Percentiles rank a stretch among this genome's conserved stretches.
Evolutionary conservation across 257 asterid species (phyloP).

Genomic region (Nicotiana noctiflora): DNA sequence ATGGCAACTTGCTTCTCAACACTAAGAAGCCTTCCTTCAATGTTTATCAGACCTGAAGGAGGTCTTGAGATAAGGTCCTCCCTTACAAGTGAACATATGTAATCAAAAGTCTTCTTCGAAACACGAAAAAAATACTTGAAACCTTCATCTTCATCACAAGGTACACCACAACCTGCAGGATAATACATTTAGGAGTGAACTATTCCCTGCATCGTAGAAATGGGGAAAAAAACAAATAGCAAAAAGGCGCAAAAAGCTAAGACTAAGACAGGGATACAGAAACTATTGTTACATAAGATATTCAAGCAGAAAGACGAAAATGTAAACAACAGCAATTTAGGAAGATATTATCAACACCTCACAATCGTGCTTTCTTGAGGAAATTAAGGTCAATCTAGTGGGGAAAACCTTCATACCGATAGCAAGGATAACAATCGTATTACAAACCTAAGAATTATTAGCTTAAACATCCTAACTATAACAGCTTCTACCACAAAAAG

Average conservation of each 20-base stretch:
- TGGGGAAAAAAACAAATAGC: background rate
- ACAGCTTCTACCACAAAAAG: background rate
- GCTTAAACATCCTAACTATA: background rate
- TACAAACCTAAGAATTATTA: background rate
- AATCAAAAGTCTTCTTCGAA: conserved; percentile 73
- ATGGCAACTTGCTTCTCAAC: conserved; percentile 98
- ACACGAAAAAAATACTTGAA: conserved; percentile 80
- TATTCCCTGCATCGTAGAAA: background rate
- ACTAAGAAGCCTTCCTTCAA: conserved; percentile 93
- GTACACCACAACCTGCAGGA: conserved; percentile 40
- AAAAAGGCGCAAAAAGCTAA: background rate
- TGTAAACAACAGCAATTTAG: background rate
- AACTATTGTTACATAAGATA: background rate
- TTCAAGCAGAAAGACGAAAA: background rate
- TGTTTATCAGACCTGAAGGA: conserved; percentile 95
- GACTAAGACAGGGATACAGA: background rate
- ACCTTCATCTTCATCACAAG: conserved; percentile 64
- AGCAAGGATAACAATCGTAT: background rate
- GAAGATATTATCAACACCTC: background rate
- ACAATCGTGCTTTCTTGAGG: background rate
- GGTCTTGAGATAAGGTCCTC: conserved; percentile 96
- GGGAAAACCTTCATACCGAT: background rate
- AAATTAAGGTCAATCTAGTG: background rate
- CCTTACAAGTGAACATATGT: conserved; percentile 80
- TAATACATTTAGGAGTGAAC: background rate